Conservation (phyloP, 495 filamentous ascomycete genomes). For the Cercophora samala region DNA sequence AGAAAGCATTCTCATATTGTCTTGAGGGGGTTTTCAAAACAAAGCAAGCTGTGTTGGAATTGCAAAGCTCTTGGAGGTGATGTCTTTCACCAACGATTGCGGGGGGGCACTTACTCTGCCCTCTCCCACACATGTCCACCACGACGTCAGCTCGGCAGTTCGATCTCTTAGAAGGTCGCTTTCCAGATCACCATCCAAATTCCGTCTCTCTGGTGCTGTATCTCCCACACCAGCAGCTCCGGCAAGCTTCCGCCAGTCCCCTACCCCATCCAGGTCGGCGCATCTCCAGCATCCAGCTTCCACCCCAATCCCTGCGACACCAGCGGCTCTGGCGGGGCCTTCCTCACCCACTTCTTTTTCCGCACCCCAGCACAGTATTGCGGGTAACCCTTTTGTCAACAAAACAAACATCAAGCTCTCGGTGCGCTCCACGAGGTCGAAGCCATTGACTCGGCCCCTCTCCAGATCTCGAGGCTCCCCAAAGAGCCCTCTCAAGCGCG, state of each 20-base stretch:
- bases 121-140: slow-evolving; percentile 76
- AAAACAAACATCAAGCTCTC: slow-evolving; percentile 50
- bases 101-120: slow-evolving; percentile 78
- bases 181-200: slow-evolving; percentile 84
- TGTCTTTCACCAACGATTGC: slow-evolving; percentile 50
- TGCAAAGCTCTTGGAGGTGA: slow-evolving; percentile 11
- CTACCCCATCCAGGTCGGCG: slow-evolving; percentile 16
- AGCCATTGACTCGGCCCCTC: slow-evolving; percentile 44
- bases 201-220: slow-evolving; percentile 50
- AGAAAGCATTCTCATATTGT: background rate
- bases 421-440: slow-evolving; percentile 49
- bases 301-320: slow-evolving; percentile 23
- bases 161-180: slow-evolving; percentile 77
- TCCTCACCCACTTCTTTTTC: slow-evolving; percentile 27
- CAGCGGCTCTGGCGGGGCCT: slow-evolving; percentile 28
- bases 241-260: slow-evolving; percentile 16
- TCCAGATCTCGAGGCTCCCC: slow-evolving; percentile 58
- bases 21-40: background rate
- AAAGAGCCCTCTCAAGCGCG: slow-evolving; percentile 72
- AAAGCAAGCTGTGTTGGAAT: background rate
- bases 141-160: slow-evolving; percentile 72
- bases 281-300: slow-evolving; percentile 9
- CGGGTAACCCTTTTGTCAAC: slow-evolving; percentile 34
- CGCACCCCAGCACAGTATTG: slow-evolving; percentile 34
- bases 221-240: slow-evolving; percentile 15